Evolutionary conservation across 2,329 filamentous ascomycete species (phyloP), one percentile per base, ranked within the genome.

Genomic region (Mycosphaerella arachidis): DNA sequence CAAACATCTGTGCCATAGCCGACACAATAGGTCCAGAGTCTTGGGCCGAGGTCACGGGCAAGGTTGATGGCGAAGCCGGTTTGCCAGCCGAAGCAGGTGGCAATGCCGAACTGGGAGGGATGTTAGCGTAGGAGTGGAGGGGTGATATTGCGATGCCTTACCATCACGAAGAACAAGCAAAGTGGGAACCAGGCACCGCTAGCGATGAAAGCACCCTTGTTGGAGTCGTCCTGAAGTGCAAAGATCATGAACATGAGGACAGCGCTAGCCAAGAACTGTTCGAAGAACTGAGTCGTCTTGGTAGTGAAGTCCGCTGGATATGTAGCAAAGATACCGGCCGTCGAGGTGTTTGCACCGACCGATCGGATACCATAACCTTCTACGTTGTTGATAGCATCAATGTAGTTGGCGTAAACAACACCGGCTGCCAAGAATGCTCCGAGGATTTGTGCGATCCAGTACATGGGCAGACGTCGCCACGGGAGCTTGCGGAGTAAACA

Each of bases 241-340:
- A 88, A 90, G 56, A 90, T 87, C 66, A 85, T 79, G 68, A 90
- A 88, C 77, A 88, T 86, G 31, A 90, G 77, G 16, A 91, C 79
- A 0, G 84, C 77, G 60, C 82, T 86, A 45, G 86, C 84, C 54
- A 90, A 75, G 63, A 89, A 87, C 66, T 91, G 87, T 48, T 84
- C 87, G 70, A 90, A 88, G 73, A 90, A 88, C 72, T 86, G 84
- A 18, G 82, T 82, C 0, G 83, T 82, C 40, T 80, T 82, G 1
- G 83, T 85, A 78, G 90, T 79, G 71, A 88, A 85, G 0, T 76
- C 64, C 58, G 82, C 78, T 0, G 88, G 85, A 68, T 89, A 89
- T 0, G 87, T 88, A 77, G 84, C 88, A 70, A 91, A 89, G 60
- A 90, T 82, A 3, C 84, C 85, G 0, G 84, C 86, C 0, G 86